Evolutionary conservation across 495 filamentous ascomycete species (phyloP).

Genomic region (Trichoderma gamsii): DNA sequence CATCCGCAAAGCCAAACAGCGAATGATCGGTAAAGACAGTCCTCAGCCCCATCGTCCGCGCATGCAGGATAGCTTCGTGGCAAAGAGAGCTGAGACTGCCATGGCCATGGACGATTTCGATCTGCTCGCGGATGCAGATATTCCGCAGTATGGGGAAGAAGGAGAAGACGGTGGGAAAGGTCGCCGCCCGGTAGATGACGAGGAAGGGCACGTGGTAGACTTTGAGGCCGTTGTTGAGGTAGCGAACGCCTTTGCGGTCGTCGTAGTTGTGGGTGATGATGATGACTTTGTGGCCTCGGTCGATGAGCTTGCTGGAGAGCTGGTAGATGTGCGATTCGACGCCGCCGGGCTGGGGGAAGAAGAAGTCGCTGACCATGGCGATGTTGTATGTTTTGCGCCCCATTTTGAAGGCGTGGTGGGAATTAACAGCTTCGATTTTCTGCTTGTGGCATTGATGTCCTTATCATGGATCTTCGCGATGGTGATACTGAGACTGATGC

Average conservation of each 20-base stretch:
- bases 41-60: slow-evolving; percentile 88
- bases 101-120: slow-evolving; percentile 97
- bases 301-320: slow-evolving; percentile 88
- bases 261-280: slow-evolving; percentile 97
- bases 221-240: slow-evolving; percentile 95
- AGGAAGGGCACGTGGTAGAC: slow-evolving; percentile 96
- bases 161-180: slow-evolving; percentile 96
- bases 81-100: slow-evolving; percentile 86
- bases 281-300: slow-evolving; percentile 95
- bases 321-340: slow-evolving; percentile 99
- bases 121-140: slow-evolving; percentile 85
- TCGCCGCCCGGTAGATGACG: slow-evolving; percentile 87
- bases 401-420: slow-evolving; percentile 33
- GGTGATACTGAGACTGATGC: background rate
- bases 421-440: background rate
- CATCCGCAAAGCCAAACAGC: slow-evolving; percentile 96
- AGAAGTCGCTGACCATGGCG: slow-evolving; percentile 97
- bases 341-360: slow-evolving; percentile 94
- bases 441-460: background rate
- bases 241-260: slow-evolving; percentile 86
- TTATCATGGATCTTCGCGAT: slow-evolving; percentile 5
- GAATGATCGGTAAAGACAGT: slow-evolving; percentile 98
- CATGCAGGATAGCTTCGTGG: slow-evolving; percentile 92
- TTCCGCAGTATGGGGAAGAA: slow-evolving; percentile 97
- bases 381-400: slow-evolving; percentile 50